phyloP scores from a whole-genome alignment of 2,329 filamentous ascomycete species.

The Penicillium sp. region DNA sequence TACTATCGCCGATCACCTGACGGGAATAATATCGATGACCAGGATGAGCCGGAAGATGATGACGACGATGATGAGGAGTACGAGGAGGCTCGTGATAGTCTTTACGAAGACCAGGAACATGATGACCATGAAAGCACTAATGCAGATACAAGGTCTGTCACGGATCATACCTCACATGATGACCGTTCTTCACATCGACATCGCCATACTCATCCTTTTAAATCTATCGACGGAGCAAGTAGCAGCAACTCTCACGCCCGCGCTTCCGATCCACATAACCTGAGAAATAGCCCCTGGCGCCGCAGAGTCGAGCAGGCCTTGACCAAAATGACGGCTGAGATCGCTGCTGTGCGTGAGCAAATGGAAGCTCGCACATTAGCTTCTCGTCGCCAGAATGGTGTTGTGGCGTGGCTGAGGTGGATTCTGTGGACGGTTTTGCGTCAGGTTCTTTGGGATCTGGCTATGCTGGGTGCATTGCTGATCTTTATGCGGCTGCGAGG shows the following conservation, averaged over 20 bases:
- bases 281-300: slow-evolving; percentile 73
- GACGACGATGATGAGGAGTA: slow-evolving; percentile 42
- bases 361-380: slow-evolving; percentile 76
- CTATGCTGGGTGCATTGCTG: slow-evolving; percentile 48
- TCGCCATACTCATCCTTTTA: slow-evolving; percentile 8
- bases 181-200: slow-evolving; percentile 15
- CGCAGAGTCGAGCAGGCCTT: slow-evolving; percentile 81
- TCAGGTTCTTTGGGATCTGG: slow-evolving; percentile 71
- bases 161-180: slow-evolving; percentile 28
- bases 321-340: slow-evolving; percentile 86
- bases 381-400: slow-evolving; percentile 63
- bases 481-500: slow-evolving; percentile 45
- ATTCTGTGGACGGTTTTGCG: slow-evolving; percentile 68
- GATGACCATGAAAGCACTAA: slow-evolving; percentile 39
- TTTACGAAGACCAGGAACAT: slow-evolving; percentile 40
- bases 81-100: slow-evolving; percentile 36
- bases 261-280: slow-evolving; percentile 83
- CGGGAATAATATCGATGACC: slow-evolving; percentile 37
- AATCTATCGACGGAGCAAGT: slow-evolving; percentile 9
- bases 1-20: slow-evolving; percentile 31
- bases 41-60: slow-evolving; percentile 33
- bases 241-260: slow-evolving; percentile 54
- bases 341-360: slow-evolving; percentile 89
- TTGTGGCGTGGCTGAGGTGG: slow-evolving; percentile 72
- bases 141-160: slow-evolving; percentile 22